Conservation (phyloP, 148 eudicot genomes). For the Cornus suecica region DNA sequence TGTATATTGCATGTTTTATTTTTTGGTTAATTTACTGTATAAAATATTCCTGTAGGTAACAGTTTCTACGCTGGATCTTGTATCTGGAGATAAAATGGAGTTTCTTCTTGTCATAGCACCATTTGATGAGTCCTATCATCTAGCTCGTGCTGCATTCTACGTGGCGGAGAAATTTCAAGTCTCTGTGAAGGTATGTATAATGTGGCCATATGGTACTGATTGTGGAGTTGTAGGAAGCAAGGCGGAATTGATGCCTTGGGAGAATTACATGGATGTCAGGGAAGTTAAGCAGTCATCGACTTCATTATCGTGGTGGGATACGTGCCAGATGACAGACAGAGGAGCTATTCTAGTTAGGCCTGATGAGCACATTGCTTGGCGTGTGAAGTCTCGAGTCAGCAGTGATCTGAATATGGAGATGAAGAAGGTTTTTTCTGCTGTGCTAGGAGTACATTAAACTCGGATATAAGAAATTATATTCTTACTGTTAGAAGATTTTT, state of each 20-base stretch:
- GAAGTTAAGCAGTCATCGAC: constrained; percentile 40
- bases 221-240: constrained; percentile 23
- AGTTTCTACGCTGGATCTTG: constrained; percentile 68
- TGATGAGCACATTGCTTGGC: constrained; percentile 94
- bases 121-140: not conserved
- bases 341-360: constrained; percentile 97
- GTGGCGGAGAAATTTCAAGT: not conserved
- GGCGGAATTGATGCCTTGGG: constrained; percentile 34
- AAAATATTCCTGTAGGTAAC: constrained; percentile 37
- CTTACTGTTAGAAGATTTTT: not conserved
- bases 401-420: constrained; percentile 44
- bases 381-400: constrained; percentile 35
- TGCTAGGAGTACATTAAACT: constrained; percentile 29
- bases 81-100: constrained; percentile 13
- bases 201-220: constrained; percentile 1
- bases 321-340: constrained; percentile 62
- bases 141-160: not conserved
- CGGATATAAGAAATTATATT: not conserved
- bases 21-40: not conserved
- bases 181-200: not conserved
- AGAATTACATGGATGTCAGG: constrained; percentile 42
- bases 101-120: not conserved
- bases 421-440: constrained; percentile 53
- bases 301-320: constrained; percentile 83
- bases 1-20: not conserved